phyloP scores from a whole-genome alignment of 2,329 filamentous ascomycete genomes.

The Epichloe uncinata region DNA sequence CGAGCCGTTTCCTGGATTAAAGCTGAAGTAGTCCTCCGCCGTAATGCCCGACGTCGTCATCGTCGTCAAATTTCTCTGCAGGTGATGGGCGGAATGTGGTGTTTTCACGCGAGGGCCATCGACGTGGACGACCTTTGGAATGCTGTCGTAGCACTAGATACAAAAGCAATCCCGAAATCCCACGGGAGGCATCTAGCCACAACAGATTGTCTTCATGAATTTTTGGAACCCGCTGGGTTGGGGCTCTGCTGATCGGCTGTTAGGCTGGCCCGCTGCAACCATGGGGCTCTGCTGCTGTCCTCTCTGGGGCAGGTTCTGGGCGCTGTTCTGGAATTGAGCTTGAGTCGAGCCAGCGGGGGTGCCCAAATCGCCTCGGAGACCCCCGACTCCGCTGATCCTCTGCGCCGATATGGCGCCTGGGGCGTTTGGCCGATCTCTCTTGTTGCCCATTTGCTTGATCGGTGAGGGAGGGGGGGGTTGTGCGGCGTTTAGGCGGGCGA shows the following conservation, averaged over 20 bases:
- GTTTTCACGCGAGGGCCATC: background rate
- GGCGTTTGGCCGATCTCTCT: conserved; percentile 62
- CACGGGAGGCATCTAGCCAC: conserved; percentile 43
- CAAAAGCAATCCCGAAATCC: conserved; percentile 17
- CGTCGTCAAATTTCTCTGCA: background rate
- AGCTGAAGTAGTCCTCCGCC: background rate
- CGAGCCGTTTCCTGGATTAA: background rate
- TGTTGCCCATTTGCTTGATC: conserved; percentile 68
- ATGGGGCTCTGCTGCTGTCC: conserved; percentile 48
- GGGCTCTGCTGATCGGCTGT: conserved; percentile 48
- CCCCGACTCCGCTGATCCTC: conserved; percentile 62
- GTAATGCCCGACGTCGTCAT: background rate
- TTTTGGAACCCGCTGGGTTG: conserved; percentile 80
- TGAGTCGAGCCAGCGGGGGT: conserved; percentile 85
- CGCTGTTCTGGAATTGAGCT: conserved; percentile 93
- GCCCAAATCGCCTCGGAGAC: conserved; percentile 54
- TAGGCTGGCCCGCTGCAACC: conserved; percentile 38
- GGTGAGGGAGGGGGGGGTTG: conserved; percentile 78
- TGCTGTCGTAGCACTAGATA: conserved; percentile 16
- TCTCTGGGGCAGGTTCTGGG: conserved; percentile 65
- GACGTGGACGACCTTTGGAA: conserved; percentile 8
- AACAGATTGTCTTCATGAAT: conserved; percentile 85
- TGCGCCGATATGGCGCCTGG: conserved; percentile 60
- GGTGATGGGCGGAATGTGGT: background rate
- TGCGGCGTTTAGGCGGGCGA: conserved; percentile 86